phyloP scores from a whole-genome alignment of 1,284 basidiomycete genomes.

The Boletus semigastroideus region DNA sequence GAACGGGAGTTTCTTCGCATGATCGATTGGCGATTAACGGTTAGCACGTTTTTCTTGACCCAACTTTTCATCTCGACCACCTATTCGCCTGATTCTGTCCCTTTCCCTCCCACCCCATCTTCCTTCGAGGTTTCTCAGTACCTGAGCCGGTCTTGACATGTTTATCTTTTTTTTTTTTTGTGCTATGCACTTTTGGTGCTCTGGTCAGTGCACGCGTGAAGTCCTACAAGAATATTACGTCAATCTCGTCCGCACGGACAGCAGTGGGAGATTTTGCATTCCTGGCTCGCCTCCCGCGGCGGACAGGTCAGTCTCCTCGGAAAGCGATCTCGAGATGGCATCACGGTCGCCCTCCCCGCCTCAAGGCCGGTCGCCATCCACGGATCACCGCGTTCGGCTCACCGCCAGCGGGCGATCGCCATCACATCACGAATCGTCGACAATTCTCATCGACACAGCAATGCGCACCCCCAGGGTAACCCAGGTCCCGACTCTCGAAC shows the following conservation, averaged over 20 bases:
- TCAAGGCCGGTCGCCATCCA: slow-evolving; percentile 18
- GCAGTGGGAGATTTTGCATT: slow-evolving; percentile 57
- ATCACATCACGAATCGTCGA: slow-evolving; percentile 35
- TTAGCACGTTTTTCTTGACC: slow-evolving; percentile 48
- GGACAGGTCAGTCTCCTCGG: slow-evolving; percentile 24
- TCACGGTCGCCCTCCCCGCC: slow-evolving; percentile 56
- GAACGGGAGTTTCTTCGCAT: slow-evolving; percentile 89
- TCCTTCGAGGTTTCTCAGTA: slow-evolving; percentile 17
- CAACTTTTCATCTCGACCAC: slow-evolving; percentile 11
- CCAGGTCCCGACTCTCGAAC: slow-evolving; percentile 68
- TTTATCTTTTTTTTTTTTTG: slow-evolving; percentile 18
- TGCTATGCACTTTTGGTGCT: slow-evolving; percentile 10
- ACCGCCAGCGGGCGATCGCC: slow-evolving; percentile 18
- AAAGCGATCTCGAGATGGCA: slow-evolving; percentile 59
- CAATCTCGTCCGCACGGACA: slow-evolving; percentile 78
- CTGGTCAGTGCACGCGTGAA: slow-evolving; percentile 69
- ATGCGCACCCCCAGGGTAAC: slow-evolving; percentile 46
- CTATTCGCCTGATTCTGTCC: slow-evolving; percentile 7
- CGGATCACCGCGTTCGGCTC: slow-evolving; percentile 15
- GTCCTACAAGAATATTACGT: slow-evolving; percentile 82
- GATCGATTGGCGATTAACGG: slow-evolving; percentile 91
- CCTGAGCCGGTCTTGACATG: slow-evolving; percentile 25
- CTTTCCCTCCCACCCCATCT: slow-evolving; percentile 1
- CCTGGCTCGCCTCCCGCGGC: slow-evolving; percentile 33
- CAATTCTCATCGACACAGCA: slow-evolving; percentile 54